Base-by-base conservation (phyloP, 345 rosid genomes). In the Populus pruinosa region DNA sequence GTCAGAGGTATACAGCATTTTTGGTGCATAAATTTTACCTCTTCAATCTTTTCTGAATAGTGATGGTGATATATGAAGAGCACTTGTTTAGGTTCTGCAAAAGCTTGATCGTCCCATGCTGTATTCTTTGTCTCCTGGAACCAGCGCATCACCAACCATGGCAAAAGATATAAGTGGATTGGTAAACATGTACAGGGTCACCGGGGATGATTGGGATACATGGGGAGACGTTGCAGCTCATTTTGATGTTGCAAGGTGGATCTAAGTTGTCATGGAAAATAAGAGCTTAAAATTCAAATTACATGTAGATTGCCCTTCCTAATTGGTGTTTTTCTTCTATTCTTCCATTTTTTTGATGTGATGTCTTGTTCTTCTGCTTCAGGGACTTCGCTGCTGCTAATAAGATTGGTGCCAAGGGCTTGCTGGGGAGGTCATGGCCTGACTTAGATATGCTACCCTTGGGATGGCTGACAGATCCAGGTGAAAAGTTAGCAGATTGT, bases 151-250 rank as follows among this genome's bases (percentile, higher is more conserved):
- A 29, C 97, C 99, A 79, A 74, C 85, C 43, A 84, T 90, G 97
- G 98, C 99, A 68, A 88, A 89, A 87, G 88, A 86, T 72, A 86
- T 91, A 49, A 84, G 89, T 78, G 87, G 83, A 49, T 77, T 91
- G 41, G 93, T 87, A 69, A 93, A 90, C 88, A 89, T 91, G 98
- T 95, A 93, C 82, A 87, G 98, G 81, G 78, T 95, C 76, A 91
- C 98, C 11, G 94, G 87, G n/a, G 99, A 95, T 85, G 98, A 95
- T 71, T 95, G 99, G 99, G 99, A 95, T 77, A 80, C 86, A 38
- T 95, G 99, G 99, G 83, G 79, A 74, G 99, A 95, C 61, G 91
- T 93, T 10, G 87, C 81, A 35, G 36, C 92, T 71, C 99, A 95
- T 89, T 95, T 95, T 78, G 86, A 90, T 79, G 86, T 95, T 83